These are phyloP conservation scores for Luffa aegyptiaca DNA, from an alignment of 306 rosid species.

Conservation along the genomic window DNA sequence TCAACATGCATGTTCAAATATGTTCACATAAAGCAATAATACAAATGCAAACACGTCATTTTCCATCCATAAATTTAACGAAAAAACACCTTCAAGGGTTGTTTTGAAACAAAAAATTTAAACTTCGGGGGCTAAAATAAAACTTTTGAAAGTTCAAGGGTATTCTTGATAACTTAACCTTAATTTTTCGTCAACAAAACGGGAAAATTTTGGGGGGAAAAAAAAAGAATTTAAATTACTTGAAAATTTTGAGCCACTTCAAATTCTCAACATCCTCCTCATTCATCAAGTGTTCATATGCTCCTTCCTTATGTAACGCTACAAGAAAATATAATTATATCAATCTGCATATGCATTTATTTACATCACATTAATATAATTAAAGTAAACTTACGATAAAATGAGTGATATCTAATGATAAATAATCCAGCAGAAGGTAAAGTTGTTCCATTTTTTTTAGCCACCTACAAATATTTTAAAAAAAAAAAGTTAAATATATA, in stretches of 20 bases:
- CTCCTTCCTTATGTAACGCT: conserved; percentile 47
- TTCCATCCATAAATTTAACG: no score
- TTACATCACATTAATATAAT: neutral
- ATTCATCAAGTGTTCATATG: conserved; percentile 46
- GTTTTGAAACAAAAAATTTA: no score
- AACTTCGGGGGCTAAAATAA: no score
- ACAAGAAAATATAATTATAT: neutral
- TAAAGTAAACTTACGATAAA: conserved; percentile 33
- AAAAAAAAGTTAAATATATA: neutral
- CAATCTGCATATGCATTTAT: neutral
- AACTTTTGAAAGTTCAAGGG: no score
- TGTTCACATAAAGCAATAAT: no score
- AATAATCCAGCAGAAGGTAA: conserved; percentile 46
- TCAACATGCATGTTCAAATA: no score
- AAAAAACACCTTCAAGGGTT: no score
- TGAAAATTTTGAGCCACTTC: conserved; percentile 54
- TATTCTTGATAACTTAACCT: no score
- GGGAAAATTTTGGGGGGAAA: no score
- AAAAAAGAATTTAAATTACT: conserved; percentile 15
- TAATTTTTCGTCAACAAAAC: no score
- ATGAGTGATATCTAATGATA: conserved; percentile 51
- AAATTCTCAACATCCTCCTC: conserved; percentile 40
- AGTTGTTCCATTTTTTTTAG: conserved; percentile 41
- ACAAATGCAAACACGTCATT: no score
- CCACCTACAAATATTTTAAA: conserved; percentile 25